Percentiles rank a stretch among this genome's conserved stretches.
These are phyloP conservation scores for Torulaspora delbrueckii DNA, from an alignment of 805 yeast genomes.

Conservation along the genomic window DNA sequence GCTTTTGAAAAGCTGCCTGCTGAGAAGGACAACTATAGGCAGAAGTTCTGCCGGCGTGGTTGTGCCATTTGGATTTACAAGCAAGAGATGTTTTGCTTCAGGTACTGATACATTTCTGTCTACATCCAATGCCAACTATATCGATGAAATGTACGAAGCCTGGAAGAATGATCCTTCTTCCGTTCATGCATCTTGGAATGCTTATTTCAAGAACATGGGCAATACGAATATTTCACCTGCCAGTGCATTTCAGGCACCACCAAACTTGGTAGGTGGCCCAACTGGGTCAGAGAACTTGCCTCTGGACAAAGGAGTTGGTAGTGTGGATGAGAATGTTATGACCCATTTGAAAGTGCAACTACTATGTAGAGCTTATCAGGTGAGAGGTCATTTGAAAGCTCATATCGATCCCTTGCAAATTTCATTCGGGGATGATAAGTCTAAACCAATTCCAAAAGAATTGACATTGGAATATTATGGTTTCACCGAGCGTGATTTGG, in stretches of 20 bases:
- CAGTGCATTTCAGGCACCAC: slow-evolving; percentile 84
- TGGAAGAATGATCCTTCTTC: slow-evolving; percentile 87
- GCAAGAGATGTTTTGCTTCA: slow-evolving; percentile 14
- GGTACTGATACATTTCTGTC: slow-evolving; percentile 69
- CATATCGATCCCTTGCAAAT: slow-evolving; percentile 93
- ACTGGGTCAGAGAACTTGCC: slow-evolving; percentile 65
- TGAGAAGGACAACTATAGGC: slow-evolving; percentile 2
- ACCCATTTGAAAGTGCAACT: slow-evolving; percentile 93
- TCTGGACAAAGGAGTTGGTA: slow-evolving; percentile 30
- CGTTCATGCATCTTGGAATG: slow-evolving; percentile 96
- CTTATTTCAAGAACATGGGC: slow-evolving; percentile 89
- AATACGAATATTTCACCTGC: slow-evolving; percentile 63
- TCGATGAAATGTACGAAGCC: slow-evolving; percentile 96
- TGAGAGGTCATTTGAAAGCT: slow-evolving; percentile 95
- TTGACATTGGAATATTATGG: slow-evolving; percentile 89
- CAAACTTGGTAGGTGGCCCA: slow-evolving; percentile 78
- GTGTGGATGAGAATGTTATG: slow-evolving; percentile 63
- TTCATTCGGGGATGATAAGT: slow-evolving; percentile 66
- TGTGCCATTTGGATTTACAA: neutral
- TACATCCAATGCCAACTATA: slow-evolving; percentile 80
- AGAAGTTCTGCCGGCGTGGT: slow-evolving; percentile 1
- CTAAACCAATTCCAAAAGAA: slow-evolving; percentile 65
- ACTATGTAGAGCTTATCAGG: slow-evolving; percentile 97
- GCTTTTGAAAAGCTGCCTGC: slow-evolving; percentile 11
- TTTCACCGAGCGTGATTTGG: slow-evolving; percentile 79